A percentile compares a stretch with the other conserved stretches of the same genome.
Conservation (phyloP, 148 eudicot species). For the Vaccinium vitisidaea region DNA sequence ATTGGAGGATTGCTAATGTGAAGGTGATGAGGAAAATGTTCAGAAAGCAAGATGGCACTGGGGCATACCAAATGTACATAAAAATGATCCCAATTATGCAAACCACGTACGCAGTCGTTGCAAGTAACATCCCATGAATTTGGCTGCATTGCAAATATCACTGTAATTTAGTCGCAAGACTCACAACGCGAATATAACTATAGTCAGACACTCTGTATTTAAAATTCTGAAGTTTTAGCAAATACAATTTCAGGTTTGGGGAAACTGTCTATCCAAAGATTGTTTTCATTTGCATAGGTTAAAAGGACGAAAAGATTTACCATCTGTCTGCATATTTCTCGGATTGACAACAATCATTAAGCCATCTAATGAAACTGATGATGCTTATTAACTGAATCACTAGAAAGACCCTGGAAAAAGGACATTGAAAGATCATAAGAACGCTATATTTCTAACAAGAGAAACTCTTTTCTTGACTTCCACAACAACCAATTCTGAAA, state of each 20-base stretch:
- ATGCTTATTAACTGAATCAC: conserved; percentile 80
- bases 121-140: conserved; percentile 45
- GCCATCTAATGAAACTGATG: conserved; percentile 76
- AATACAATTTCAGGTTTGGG: neutral
- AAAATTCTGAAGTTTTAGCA: neutral
- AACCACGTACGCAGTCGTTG: conserved; percentile 52
- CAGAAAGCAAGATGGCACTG: conserved; percentile 61
- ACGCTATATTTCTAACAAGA: neutral
- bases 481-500: neutral
- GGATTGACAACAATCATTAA: conserved; percentile 62
- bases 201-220: neutral
- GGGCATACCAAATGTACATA: conserved; percentile 83
- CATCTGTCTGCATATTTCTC: conserved; percentile 66
- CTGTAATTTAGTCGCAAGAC: neutral
- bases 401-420: conserved; percentile 66
- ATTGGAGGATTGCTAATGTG: conserved; percentile 72
- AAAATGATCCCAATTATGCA: conserved; percentile 63
- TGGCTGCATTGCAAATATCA: conserved; percentile 40
- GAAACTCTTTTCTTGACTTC: neutral
- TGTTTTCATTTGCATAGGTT: neutral
- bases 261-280: neutral
- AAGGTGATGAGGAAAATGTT: conserved; percentile 78
- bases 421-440: neutral
- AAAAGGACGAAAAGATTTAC: conserved; percentile 30
- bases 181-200: neutral